Evolutionary conservation across 106 monocot genomes (phyloP), one percentile per base, ranked within the genome.

Genomic region (Phalaenopsis equestris): DNA sequence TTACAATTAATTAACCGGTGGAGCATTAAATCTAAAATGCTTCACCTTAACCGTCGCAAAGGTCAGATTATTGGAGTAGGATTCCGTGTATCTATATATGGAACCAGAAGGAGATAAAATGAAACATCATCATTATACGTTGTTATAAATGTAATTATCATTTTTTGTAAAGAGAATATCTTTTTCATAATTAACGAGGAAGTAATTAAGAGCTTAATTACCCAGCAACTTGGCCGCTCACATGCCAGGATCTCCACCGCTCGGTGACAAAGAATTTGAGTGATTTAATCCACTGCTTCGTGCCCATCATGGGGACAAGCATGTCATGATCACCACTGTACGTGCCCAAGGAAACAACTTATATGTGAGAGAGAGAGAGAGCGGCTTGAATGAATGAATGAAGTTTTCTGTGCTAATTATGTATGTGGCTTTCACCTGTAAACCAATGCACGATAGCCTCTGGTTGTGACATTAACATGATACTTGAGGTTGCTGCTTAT

Each of bases 221-320:
- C 87, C 87, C 87, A 21, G 84, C 84, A 67, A 81, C 81, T 81
- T 87, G 81, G 24, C 75, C 87, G 46, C 70, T 61, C 14, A 84
- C 82, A 81, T 64, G 55, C 90, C 90, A 90, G 15, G 87, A 82
- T 81, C 90, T 72, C 87, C 87, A 87, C 16, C 80, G 76, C 36
- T 87, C 85, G 3, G 83, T 58, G 23, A 87, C 70, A 5, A 83
- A 73, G 73, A 77, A 90, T 65, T 82, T 80, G 10, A 90, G 79
- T 16, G 90, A 87, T 87, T 75, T 83, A 55, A 90, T 77, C 90
- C 90, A 90, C 73, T 67, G 61, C 39, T 82, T 78, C 41, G 90
- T 90, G 21, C 90, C 87, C 8, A 90, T 42, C 79, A 80, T 82
- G 23, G 90, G 90, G 42, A 90, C 24, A n/a, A 75, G 8, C 19